phyloP scores from a whole-genome alignment of 2,329 filamentous ascomycete genomes.

The Aspergillus transmontanensis region DNA sequence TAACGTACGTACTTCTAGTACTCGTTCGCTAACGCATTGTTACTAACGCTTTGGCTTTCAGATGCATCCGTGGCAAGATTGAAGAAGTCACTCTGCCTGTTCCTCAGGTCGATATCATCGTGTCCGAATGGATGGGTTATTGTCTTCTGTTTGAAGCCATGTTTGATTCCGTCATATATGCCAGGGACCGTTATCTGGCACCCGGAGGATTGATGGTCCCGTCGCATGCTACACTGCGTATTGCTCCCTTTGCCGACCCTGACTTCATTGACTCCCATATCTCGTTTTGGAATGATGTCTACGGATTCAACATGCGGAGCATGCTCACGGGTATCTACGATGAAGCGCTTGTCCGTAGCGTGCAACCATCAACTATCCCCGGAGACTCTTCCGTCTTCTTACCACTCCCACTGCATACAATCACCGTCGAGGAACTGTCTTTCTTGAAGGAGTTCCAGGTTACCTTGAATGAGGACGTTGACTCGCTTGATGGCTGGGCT shows the following conservation, averaged over 20 bases:
- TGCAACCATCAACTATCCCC: conserved; percentile 60
- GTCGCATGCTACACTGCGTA: conserved; percentile 78
- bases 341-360: conserved; percentile 76
- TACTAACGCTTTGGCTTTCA: conserved; percentile 24
- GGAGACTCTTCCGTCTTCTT: conserved; percentile 66
- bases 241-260: conserved; percentile 77
- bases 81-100: conserved; percentile 83
- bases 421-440: conserved; percentile 70
- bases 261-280: conserved; percentile 78
- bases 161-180: conserved; percentile 88
- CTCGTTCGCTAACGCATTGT: background rate
- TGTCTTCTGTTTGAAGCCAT: conserved; percentile 92
- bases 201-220: conserved; percentile 82
- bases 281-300: conserved; percentile 86
- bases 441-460: conserved; percentile 72
- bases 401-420: conserved; percentile 74
- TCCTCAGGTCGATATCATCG: conserved; percentile 84
- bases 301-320: conserved; percentile 90
- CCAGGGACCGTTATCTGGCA: conserved; percentile 81
- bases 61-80: conserved; percentile 78
- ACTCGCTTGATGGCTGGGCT: conserved; percentile 79
- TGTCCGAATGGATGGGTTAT: conserved; percentile 99
- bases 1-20: conserved; percentile 55
- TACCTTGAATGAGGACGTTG: conserved; percentile 62
- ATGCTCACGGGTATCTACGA: conserved; percentile 84